Conservation (phyloP, 2,329 filamentous ascomycete genomes). For the Ceratocystis colombiana region DNA sequence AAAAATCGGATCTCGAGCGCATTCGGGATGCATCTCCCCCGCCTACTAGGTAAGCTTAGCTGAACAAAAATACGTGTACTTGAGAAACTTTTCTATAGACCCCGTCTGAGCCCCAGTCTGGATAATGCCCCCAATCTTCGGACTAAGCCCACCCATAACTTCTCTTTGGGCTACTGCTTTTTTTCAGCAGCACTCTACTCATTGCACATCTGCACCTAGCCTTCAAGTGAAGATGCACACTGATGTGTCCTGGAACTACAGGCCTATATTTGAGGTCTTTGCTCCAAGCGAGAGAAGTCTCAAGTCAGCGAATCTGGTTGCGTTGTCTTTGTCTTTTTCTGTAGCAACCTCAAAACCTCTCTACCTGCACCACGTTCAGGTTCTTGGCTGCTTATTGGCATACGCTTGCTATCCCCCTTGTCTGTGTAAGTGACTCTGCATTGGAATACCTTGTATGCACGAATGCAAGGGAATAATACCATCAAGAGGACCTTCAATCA, state of each 20-base stretch:
- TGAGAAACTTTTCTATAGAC: not conserved
- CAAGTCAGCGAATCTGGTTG: not conserved
- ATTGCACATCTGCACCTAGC: not conserved
- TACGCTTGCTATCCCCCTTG: not conserved
- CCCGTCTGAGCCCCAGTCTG: not conserved
- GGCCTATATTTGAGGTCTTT: too few species aligned
- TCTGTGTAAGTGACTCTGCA: slow-evolving; percentile 10
- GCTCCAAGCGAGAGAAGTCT: not conserved
- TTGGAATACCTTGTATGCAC: not conserved
- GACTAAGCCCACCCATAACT: not conserved
- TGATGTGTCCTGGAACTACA: not conserved
- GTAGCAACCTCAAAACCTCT: not conserved
- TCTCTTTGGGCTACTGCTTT: too few species aligned
- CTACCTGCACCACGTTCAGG: not conserved
- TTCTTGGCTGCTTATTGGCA: slow-evolving; percentile 7
- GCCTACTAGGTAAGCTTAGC: slow-evolving; percentile 16
- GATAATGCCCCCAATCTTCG: not conserved
- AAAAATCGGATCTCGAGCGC: slow-evolving; percentile 20
- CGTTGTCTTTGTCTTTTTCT: not conserved
- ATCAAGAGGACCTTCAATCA: not conserved
- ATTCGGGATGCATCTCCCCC: slow-evolving; percentile 20
- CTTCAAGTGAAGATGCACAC: not conserved
- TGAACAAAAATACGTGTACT: not conserved
- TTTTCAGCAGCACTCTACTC: too few species aligned
- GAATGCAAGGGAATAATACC: slow-evolving; percentile 9